Percentiles rank a stretch among this genome's conserved stretches.
Evolutionary conservation across 208 protist genomes (phyloP).

Genomic region (Naegleria lovaniensis): DNA sequence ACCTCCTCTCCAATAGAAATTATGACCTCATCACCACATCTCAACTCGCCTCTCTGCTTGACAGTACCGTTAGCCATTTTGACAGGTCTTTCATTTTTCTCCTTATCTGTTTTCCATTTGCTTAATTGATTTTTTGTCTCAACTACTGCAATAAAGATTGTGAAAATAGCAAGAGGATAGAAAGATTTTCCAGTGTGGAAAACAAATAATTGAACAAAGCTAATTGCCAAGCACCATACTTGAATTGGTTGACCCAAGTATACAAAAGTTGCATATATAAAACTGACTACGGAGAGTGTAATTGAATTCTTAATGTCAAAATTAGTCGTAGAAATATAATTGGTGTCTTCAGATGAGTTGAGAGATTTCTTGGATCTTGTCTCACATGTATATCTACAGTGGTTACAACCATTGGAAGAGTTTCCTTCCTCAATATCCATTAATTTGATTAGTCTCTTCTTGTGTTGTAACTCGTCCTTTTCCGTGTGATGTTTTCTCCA

Average conservation of each 20-base stretch:
- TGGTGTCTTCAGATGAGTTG: background rate
- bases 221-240: conserved; percentile 18
- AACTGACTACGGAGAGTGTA: background rate
- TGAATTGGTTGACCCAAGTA: background rate
- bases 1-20: background rate
- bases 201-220: conserved; percentile 17
- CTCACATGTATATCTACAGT: background rate
- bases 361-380: background rate
- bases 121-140: background rate
- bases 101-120: background rate
- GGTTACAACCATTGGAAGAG: background rate
- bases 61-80: background rate
- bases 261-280: background rate
- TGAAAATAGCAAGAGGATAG: conserved; percentile 4
- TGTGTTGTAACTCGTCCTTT: background rate
- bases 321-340: background rate
- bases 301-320: background rate
- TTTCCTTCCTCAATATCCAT: background rate
- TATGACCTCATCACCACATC: background rate
- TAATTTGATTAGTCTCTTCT: background rate
- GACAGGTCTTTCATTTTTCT: background rate
- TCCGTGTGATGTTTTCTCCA: background rate
- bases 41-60: background rate
- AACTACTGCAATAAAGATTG: conserved; percentile 6
- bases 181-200: conserved; percentile 23